Evolutionary conservation across 495 filamentous ascomycete genomes (phyloP).

Genomic region (Penicillium soppii): DNA sequence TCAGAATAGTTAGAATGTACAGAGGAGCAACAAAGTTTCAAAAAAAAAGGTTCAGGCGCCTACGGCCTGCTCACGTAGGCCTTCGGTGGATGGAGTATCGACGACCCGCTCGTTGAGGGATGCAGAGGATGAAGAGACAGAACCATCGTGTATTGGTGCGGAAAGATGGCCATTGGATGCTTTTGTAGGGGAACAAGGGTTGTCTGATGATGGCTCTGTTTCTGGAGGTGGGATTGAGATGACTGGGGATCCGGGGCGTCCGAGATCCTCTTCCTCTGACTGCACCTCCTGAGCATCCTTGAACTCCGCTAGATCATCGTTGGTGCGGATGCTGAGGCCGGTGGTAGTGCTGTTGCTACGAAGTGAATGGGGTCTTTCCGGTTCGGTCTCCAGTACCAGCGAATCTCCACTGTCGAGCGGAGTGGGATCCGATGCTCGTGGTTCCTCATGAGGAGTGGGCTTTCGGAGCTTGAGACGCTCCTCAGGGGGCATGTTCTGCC

Average conservation of each 20-base stretch:
- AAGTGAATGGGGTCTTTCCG: constrained; percentile 34
- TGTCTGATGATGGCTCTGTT: background rate
- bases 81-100: constrained; percentile 26
- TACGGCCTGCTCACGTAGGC: constrained; percentile 31
- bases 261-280: constrained; percentile 8
- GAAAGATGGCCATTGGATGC: constrained; percentile 14
- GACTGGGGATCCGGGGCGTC: background rate
- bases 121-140: constrained; percentile 18
- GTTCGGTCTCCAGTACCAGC: constrained; percentile 22
- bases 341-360: constrained; percentile 42
- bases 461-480: constrained; percentile 65
- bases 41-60: constrained; percentile 19
- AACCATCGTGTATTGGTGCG: constrained; percentile 11
- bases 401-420: constrained; percentile 34
- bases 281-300: constrained; percentile 24
- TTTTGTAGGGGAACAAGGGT: background rate
- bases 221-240: background rate
- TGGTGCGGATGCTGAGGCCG: constrained; percentile 26
- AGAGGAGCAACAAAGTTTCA: constrained; percentile 3
- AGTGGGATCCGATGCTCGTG: constrained; percentile 38
- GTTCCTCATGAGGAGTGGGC: constrained; percentile 48
- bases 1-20: constrained; percentile 21
- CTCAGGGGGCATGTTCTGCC: constrained; percentile 77
- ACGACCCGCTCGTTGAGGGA: constrained; percentile 19
- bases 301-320: constrained; percentile 26